A percentile compares a stretch with the other conserved stretches of the same genome.
These are phyloP conservation scores for Zasmidium angulare DNA, from an alignment of 2,329 filamentous ascomycete species.

Conservation along the genomic window DNA sequence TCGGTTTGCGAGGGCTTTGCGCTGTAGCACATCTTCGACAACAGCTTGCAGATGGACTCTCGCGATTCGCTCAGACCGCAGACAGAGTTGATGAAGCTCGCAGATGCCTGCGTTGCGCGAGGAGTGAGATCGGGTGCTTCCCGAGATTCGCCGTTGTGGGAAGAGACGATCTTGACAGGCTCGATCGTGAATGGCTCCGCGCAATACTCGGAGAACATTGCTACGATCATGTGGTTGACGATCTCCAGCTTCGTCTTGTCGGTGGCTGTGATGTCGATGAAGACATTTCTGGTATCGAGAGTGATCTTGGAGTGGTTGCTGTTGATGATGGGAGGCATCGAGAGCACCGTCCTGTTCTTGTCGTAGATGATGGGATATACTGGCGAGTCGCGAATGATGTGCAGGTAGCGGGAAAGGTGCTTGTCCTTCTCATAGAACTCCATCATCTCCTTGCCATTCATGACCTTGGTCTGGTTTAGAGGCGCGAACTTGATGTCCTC, in stretches of 20 bases:
- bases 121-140: constrained; percentile 79
- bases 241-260: constrained; percentile 96
- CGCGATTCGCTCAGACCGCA: constrained; percentile 78
- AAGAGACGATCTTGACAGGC: constrained; percentile 86
- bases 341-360: constrained; percentile 81
- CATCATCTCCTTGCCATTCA: constrained; percentile 90
- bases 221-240: constrained; percentile 89
- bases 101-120: constrained; percentile 74
- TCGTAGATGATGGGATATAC: constrained; percentile 97
- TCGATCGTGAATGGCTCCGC: constrained; percentile 88
- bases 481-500: constrained; percentile 88
- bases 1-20: constrained; percentile 72
- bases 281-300: constrained; percentile 80
- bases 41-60: constrained; percentile 72
- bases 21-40: constrained; percentile 86
- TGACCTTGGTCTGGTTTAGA: constrained; percentile 85
- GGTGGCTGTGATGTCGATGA: constrained; percentile 95
- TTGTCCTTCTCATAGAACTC: constrained; percentile 91
- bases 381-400: constrained; percentile 90
- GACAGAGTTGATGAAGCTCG: constrained; percentile 91
- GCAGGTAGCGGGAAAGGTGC: constrained; percentile 83
- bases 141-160: constrained; percentile 82
- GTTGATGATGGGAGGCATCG: constrained; percentile 96
- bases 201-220: constrained; percentile 96
- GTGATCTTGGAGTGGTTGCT: constrained; percentile 95